Evolutionary conservation across 208 protist genomes (phyloP).

Genomic region (Paratrypanosoma confusum): DNA sequence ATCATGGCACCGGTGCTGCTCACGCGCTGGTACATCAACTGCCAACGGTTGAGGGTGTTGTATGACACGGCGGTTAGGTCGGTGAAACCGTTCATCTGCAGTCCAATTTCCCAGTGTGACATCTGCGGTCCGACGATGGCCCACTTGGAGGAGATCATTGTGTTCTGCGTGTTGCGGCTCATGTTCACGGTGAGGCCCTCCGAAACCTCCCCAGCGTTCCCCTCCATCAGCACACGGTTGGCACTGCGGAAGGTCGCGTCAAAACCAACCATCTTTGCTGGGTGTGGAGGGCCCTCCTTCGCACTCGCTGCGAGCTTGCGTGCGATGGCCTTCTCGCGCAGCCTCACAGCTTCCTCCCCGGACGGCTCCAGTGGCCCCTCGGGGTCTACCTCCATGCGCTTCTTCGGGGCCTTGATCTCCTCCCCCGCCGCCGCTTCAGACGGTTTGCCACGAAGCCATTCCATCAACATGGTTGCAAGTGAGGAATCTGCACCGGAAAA

Average conservation of each 20-base stretch:
- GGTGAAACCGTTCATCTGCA: conserved; percentile 85
- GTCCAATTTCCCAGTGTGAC: conserved; percentile 76
- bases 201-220: conserved; percentile 44
- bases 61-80: conserved; percentile 71
- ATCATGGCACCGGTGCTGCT: conserved; percentile 58
- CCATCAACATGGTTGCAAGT: conserved; percentile 53
- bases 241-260: conserved; percentile 58
- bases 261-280: conserved; percentile 48
- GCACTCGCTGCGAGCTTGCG: conserved; percentile 62
- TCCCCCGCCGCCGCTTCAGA: conserved; percentile 18
- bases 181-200: conserved; percentile 71
- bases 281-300: conserved; percentile 32
- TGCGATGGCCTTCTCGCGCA: conserved; percentile 43
- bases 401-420: conserved; percentile 17
- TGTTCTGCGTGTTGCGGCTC: conserved; percentile 67
- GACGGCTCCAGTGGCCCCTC: conserved; percentile 64
- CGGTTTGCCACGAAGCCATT: conserved; percentile 53
- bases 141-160: conserved; percentile 78
- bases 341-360: conserved; percentile 13
- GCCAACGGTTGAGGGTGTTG: conserved; percentile 77
- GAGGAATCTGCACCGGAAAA: background rate
- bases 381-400: conserved; percentile 54
- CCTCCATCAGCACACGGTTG: conserved; percentile 58
- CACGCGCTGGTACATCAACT: conserved; percentile 81
- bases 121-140: conserved; percentile 59